Percentiles rank a stretch among this genome's conserved stretches.
phyloP scores from a whole-genome alignment of 2,329 filamentous ascomycete genomes.

The Penicillium sp. region DNA sequence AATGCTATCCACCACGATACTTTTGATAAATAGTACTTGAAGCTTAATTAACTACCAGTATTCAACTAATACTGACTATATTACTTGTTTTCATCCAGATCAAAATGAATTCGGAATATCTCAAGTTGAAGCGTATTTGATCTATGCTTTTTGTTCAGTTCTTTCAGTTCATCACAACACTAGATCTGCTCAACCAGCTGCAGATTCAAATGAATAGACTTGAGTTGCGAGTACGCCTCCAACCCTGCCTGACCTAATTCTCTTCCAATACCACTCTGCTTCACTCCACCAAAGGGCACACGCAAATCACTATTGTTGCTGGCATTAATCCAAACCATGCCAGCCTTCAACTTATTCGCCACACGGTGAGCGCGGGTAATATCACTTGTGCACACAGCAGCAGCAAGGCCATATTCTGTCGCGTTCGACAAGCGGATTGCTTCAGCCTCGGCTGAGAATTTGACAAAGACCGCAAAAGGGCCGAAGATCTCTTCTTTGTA shows the following conservation, averaged over 20 bases:
- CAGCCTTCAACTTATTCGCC: background rate
- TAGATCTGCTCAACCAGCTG: background rate
- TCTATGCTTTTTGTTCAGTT: too few relatives aligned
- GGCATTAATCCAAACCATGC: slow-evolving; percentile 13
- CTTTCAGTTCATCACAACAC: background rate
- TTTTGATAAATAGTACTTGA: too few relatives aligned
- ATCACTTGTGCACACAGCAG: background rate
- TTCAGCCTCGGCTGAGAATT: background rate
- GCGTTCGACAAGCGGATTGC: background rate
- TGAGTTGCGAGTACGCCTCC: background rate
- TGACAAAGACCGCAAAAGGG: background rate
- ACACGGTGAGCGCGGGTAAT: background rate
- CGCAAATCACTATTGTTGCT: slow-evolving; percentile 9
- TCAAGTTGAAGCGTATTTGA: too few relatives aligned
- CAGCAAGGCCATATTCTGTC: background rate
- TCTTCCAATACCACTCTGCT: slow-evolving; percentile 14
- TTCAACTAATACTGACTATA: too few relatives aligned
- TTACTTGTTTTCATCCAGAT: too few relatives aligned
- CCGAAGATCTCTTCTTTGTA: slow-evolving; percentile 18
- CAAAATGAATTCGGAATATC: too few relatives aligned
- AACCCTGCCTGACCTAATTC: slow-evolving; percentile 2
- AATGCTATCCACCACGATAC: too few relatives aligned
- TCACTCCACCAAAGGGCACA: slow-evolving; percentile 16
- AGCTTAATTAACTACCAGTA: too few relatives aligned
- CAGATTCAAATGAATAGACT: background rate